A percentile compares a stretch with the other conserved stretches of the same genome.
Conservation (phyloP, 2,329 filamentous ascomycete species). For the Incumbomyces lentus region DNA sequence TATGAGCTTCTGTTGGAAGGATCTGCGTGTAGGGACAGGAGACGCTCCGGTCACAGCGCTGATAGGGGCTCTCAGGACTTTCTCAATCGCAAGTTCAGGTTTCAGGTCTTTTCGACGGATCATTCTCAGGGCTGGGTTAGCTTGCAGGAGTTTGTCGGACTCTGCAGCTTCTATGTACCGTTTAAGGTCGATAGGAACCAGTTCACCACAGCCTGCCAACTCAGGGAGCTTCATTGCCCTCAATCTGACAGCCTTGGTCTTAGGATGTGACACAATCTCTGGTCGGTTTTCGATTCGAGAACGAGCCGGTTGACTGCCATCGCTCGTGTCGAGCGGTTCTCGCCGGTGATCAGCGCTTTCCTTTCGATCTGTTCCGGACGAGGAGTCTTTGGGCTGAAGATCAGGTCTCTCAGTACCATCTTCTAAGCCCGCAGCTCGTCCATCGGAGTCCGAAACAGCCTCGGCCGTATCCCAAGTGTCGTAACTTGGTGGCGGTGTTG, state of each 20-base stretch:
- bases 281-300: not conserved
- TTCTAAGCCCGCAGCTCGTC: not conserved
- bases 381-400: not conserved
- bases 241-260: not conserved
- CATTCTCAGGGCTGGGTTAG: not conserved
- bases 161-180: not conserved
- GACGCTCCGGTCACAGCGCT: not conserved
- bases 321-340: no score
- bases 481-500: not conserved
- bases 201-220: not conserved
- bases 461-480: not conserved
- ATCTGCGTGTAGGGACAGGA: not conserved
- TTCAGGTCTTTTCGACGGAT: not conserved
- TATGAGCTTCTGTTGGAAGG: not conserved
- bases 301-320: not conserved
- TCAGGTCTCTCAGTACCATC: not conserved
- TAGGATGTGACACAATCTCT: not conserved
- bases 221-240: not conserved
- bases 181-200: not conserved
- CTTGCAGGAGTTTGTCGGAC: not conserved
- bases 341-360: not conserved
- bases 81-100: not conserved
- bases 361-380: not conserved
- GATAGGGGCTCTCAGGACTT: not conserved
- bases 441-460: not conserved